phyloP scores from a whole-genome alignment of 495 filamentous ascomycete species.

The Bacidia rubella region DNA sequence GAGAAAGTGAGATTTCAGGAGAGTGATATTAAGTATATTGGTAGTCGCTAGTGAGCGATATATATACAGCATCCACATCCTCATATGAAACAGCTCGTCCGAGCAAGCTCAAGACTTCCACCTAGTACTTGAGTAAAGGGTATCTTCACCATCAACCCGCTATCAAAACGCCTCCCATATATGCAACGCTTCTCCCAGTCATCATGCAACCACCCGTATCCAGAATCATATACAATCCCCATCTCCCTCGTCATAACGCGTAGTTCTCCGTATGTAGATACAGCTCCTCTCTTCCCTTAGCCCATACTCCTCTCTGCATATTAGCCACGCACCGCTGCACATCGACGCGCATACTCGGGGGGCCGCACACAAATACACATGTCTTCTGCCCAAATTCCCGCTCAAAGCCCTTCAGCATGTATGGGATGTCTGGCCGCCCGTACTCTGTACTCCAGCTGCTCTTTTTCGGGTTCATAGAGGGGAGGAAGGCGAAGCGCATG shows the following conservation, averaged over 20 bases:
- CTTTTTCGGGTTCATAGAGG: constrained; percentile 40
- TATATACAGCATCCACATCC: neutral
- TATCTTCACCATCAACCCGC: neutral
- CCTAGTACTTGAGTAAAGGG: neutral
- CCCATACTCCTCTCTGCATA: constrained; percentile 72
- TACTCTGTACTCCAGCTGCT: constrained; percentile 87
- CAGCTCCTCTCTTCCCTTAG: constrained; percentile 72
- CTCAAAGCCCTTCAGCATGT: constrained; percentile 69
- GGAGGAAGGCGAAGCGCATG: constrained; percentile 75
- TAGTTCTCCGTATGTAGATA: constrained; percentile 95
- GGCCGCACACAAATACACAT: constrained; percentile 89
- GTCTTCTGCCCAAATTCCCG: constrained; percentile 68
- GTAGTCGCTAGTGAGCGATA: neutral
- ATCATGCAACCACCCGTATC: neutral
- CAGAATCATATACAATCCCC: neutral
- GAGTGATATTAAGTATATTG: neutral
- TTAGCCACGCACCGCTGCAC: constrained; percentile 71
- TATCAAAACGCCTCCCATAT: neutral
- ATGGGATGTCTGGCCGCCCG: constrained; percentile 74
- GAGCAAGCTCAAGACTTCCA: neutral
- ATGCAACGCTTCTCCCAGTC: neutral
- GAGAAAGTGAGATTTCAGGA: neutral
- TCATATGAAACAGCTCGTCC: neutral
- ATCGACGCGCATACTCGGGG: constrained; percentile 72
- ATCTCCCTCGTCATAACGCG: constrained; percentile 41